Evolutionary conservation across 768 basidiomycete genomes (phyloP), one percentile per base, ranked within the genome.

Genomic region (Tephrocybe sp.): DNA sequence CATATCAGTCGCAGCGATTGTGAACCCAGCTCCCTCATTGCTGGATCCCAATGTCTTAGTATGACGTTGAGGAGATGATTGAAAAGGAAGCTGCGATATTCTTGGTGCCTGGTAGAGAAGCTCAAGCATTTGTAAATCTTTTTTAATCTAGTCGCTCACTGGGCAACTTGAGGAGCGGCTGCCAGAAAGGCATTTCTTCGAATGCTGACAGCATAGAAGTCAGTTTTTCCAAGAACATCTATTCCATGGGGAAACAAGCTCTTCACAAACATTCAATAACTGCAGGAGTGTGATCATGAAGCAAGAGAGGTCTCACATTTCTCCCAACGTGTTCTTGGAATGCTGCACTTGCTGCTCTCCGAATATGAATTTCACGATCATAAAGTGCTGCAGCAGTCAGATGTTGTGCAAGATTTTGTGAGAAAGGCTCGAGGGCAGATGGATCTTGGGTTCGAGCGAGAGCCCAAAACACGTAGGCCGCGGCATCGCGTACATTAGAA

Each of bases 301-400:
- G n/a, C 46, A 27, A 28, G 13, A n/a, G 45, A 39, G 15, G 11
- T 6, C 86, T 66, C 61, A 97, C 96, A 72, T 88, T 87, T 63
- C 97, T 76, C 11, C 97, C 97, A 31, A 98, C 97, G 61, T 88
- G 87, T 70, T 99, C 97, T 68, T 99, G 97, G 64, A 92, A 98
- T 11, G 95, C 92, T 15, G 97, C 97, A 66, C 96, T 98, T 11
- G 95, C 95, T 12, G 97, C 96, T 56, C 97, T 74, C 21, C 97
- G 80, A 47, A 99, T 93, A 53, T 92, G 91, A 24, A 98, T 84
- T 67, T 99, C 97, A 26, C 97, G 82, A 71, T 99, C 97, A 63
- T 84, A 95, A 25, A 92, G 70, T 1, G 96, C 83, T 21, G 92
- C 88, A 19, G 82, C 79, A n/a, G 86, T 82, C 51, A 98, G 77